phyloP scores from a whole-genome alignment of 768 basidiomycete genomes.

The Mycena haematopus region DNA sequence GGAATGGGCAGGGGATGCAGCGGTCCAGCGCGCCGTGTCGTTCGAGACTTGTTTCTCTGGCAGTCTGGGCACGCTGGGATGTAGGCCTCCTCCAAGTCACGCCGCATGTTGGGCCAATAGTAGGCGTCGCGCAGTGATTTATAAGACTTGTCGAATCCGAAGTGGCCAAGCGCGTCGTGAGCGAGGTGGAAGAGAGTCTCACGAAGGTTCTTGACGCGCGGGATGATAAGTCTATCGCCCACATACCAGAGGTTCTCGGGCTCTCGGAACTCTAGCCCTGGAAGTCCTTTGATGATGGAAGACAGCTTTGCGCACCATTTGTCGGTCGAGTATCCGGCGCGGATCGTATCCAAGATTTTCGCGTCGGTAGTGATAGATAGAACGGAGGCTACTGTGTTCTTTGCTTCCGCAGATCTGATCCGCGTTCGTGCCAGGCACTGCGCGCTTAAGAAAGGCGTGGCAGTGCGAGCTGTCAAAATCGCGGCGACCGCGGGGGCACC shows the following conservation, averaged over 20 bases:
- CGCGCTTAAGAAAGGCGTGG: too few species aligned
- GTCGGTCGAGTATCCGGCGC: conserved; percentile 18
- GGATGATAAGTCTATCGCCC: conserved; percentile 33
- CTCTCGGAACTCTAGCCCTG: neutral
- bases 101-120: conserved; percentile 44
- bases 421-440: too few species aligned
- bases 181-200: conserved; percentile 35
- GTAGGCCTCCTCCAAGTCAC: conserved; percentile 38
- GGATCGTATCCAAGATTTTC: too few species aligned
- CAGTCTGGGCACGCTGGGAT: conserved; percentile 41
- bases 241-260: conserved; percentile 37
- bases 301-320: conserved; percentile 12
- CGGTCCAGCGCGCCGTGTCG: conserved; percentile 36
- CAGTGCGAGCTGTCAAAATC: too few species aligned
- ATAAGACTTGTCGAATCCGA: conserved; percentile 42
- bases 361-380: too few species aligned
- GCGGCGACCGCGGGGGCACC: neutral
- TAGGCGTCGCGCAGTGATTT: conserved; percentile 31
- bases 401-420: too few species aligned
- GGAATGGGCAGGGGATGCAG: conserved; percentile 38
- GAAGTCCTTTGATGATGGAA: neutral
- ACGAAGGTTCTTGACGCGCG: conserved; percentile 10
- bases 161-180: conserved; percentile 41
- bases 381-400: too few species aligned
- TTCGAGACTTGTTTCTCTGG: conserved; percentile 42